Base-by-base conservation (phyloP, 2,329 filamentous ascomycete genomes). In the Ilyonectria destructans region DNA sequence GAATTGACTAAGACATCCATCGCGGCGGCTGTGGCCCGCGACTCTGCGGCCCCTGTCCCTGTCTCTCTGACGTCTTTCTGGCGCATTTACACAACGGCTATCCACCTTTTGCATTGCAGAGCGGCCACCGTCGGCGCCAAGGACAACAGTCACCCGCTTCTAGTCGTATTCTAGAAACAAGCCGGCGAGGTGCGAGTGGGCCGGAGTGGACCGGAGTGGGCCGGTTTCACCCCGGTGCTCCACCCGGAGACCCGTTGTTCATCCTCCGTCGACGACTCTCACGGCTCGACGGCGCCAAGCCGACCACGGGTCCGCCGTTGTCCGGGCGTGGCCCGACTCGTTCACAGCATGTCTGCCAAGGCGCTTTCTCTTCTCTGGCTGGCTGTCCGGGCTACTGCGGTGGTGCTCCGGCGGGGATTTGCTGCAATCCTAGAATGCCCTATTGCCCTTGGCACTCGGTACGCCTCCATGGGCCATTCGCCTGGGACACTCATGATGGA, bases 151-250 rank as follows among this genome's bases (percentile, higher is more conserved):
- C 58, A 37, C 19, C 46, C 19, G 15, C 61, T 76, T 75, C 72
- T 73, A 71, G 69, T 67, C 62, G 58, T 68, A 55, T 75, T 75
- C 74, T 70, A 75, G 74, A 75, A 75, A 62, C 59, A 55, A 31
- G 45, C 12, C 10, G 48, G 8, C 12, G 13, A 29, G 21, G 21
- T 12, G 23, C 13, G 23, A 37, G 23, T 7, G 19, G 31, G 29
- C 46, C 46, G 52, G 55, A 26, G 26, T 26, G 21, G 21, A 4
- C 21, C n/a, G 23, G 58, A 65, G 58, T 59, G 62, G 68, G 58
- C 46, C 46, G 52, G 55, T 37, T 58, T 58, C 51, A 68, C 15
- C 45, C 59, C 45, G 57, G 33, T 65, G 46, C 61, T 45, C 49
- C 59, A 48, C 71, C 54, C 29, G 58, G 31, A 1, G 61, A 29